phyloP scores from a whole-genome alignment of 2,329 filamentous ascomycete genomes.

The Penicillium sp. region DNA sequence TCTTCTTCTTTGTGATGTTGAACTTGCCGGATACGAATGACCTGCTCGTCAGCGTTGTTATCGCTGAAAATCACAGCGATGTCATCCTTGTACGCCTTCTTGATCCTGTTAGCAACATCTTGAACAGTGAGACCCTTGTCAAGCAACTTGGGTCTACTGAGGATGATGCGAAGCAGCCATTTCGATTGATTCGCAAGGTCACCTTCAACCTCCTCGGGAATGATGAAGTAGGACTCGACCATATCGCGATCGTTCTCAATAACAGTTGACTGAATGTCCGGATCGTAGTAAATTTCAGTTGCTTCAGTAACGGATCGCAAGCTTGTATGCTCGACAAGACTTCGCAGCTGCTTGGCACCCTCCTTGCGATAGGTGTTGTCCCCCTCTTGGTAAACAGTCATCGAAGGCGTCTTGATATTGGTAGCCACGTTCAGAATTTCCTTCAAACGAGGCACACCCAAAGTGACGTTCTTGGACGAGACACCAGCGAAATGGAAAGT shows the following conservation, averaged over 20 bases:
- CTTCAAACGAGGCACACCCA: conserved; percentile 97
- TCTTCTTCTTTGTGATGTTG: conserved; percentile 64
- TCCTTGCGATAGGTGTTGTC: conserved; percentile 62
- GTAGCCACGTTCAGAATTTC: conserved; percentile 97
- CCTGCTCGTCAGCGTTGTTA: conserved; percentile 92
- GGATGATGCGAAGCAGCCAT: conserved; percentile 88
- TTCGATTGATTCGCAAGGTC: conserved; percentile 67
- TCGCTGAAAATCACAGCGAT: conserved; percentile 94
- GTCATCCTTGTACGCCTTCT: conserved; percentile 77
- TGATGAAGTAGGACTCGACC: conserved; percentile 94
- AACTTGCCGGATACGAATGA: conserved; percentile 85
- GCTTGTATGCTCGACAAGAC: conserved; percentile 88
- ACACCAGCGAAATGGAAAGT: conserved; percentile 99
- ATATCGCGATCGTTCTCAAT: conserved; percentile 87
- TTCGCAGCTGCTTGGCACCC: conserved; percentile 77
- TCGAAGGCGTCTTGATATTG: conserved; percentile 97
- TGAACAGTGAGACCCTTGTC: conserved; percentile 85
- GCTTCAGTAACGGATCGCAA: conserved; percentile 83
- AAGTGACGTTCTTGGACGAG: conserved; percentile 97
- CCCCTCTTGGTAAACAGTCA: conserved; percentile 79
- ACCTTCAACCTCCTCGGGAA: conserved; percentile 73
- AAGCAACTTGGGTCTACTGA: conserved; percentile 89
- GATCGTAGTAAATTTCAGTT: conserved; percentile 97
- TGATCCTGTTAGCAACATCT: conserved; percentile 84
- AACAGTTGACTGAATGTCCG: conserved; percentile 75